These are phyloP conservation scores for Craspedostauros australis DNA, from an alignment of 108 stramenopile species.

Conservation along the genomic window DNA sequence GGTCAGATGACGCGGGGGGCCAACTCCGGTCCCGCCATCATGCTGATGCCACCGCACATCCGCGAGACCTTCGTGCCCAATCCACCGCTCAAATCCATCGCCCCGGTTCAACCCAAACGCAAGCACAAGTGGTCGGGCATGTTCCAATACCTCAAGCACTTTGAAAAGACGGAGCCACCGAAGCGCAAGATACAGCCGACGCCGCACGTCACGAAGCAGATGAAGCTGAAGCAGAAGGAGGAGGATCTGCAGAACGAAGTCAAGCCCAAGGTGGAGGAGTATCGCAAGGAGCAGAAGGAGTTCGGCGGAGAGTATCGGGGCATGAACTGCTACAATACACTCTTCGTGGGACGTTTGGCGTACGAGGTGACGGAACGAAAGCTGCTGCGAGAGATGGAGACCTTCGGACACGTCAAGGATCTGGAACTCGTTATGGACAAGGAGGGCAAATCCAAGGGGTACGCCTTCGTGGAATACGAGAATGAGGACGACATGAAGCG, in stretches of 20 bases:
- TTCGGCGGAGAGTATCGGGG: conserved; percentile 62
- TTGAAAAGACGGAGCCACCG: conserved; percentile 53
- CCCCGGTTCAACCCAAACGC: conserved; percentile 46
- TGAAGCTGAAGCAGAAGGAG: conserved; percentile 12
- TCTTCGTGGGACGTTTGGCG: conserved; percentile 90
- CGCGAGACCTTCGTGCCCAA: conserved; percentile 84
- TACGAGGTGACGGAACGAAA: conserved; percentile 96
- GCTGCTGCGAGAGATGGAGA: conserved; percentile 88
- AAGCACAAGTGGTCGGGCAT: conserved; percentile 45
- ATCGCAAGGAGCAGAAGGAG: conserved; percentile 58
- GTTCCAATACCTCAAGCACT: conserved; percentile 42
- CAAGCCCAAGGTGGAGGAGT: conserved; percentile 49
- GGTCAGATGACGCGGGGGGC: conserved; percentile 76
- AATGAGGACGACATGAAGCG: conserved; percentile 84
- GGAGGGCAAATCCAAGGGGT: conserved; percentile 67
- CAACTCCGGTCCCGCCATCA: conserved; percentile 76
- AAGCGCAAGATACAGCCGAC: conserved; percentile 48
- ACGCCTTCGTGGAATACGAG: conserved; percentile 95
- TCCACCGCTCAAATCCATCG: conserved; percentile 68
- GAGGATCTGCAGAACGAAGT: conserved; percentile 31
- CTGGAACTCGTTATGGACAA: conserved; percentile 67
- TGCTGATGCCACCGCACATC: conserved; percentile 87
- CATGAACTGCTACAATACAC: conserved; percentile 93
- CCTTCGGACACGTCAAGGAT: conserved; percentile 85
- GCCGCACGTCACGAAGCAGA: conserved; percentile 39